These are phyloP conservation scores for Westerdykella aurantiaca DNA, from an alignment of 2,329 filamentous ascomycete genomes.

Conservation along the genomic window DNA sequence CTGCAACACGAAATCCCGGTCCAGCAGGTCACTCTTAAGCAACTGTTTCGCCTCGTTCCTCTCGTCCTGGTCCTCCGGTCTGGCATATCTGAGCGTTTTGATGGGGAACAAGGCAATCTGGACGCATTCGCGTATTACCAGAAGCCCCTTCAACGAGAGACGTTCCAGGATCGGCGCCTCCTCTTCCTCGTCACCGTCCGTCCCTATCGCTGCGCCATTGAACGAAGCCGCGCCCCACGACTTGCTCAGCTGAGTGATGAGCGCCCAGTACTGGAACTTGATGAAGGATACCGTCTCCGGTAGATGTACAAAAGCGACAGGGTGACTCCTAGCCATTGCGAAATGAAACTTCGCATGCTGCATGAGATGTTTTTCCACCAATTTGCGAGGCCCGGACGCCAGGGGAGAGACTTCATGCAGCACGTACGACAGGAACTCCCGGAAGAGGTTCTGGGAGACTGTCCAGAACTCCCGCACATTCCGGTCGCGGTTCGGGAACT, in stretches of 20 bases:
- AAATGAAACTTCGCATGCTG: constrained; percentile 90
- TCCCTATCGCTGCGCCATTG: constrained; percentile 38
- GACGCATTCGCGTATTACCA: constrained; percentile 75
- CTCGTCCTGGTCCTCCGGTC: constrained; percentile 68
- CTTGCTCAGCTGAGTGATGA: constrained; percentile 71
- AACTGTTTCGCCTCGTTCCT: constrained; percentile 62
- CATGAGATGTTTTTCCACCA: constrained; percentile 78
- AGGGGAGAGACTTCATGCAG: constrained; percentile 52
- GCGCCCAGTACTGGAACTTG: constrained; percentile 70
- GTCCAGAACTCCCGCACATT: constrained; percentile 77
- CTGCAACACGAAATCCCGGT: constrained; percentile 67
- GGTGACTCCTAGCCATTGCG: constrained; percentile 73
- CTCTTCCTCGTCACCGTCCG: constrained; percentile 44
- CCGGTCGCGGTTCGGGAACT: constrained; percentile 71
- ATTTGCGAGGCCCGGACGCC: constrained; percentile 47
- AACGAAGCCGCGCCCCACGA: constrained; percentile 55
- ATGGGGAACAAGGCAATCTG: constrained; percentile 77
- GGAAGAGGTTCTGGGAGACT: constrained; percentile 67
- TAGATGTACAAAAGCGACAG: constrained; percentile 75
- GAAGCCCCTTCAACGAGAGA: constrained; percentile 73
- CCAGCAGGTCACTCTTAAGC: constrained; percentile 70
- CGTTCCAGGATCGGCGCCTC: constrained; percentile 63
- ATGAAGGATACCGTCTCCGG: constrained; percentile 73
- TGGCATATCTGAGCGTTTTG: constrained; percentile 78
- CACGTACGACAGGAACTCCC: constrained; percentile 64